Conservation (phyloP, 805 yeast genomes). For the Starmera amethionina region DNA sequence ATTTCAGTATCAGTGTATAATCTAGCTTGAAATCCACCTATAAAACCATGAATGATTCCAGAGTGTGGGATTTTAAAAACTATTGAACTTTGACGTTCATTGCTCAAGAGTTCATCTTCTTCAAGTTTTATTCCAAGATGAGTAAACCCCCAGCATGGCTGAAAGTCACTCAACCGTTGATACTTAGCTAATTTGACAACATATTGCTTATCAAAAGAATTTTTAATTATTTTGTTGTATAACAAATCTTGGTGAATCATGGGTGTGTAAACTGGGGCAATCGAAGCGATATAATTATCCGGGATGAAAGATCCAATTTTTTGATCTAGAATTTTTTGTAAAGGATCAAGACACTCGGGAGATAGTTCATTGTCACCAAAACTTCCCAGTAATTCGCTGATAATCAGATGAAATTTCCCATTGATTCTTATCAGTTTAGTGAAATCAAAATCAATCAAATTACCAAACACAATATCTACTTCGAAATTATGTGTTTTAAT, state of each 20-base stretch:
- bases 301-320: conserved; percentile 52
- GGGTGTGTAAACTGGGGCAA: conserved; percentile 64
- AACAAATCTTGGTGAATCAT: conserved; percentile 29
- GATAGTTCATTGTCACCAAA: conserved; percentile 88
- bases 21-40: conserved; percentile 66
- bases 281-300: conserved; percentile 41
- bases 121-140: too few species aligned
- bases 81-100: too few species aligned
- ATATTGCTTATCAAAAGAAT: conserved; percentile 25
- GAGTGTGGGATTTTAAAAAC: conserved; percentile 35
- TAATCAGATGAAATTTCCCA: conserved; percentile 40
- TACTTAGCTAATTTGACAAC: conserved; percentile 20
- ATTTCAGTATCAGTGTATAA: conserved; percentile 51
- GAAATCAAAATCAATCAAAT: too few species aligned
- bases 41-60: conserved; percentile 59
- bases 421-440: conserved; percentile 4
- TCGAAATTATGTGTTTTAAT: too few species aligned
- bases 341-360: conserved; percentile 63
- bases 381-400: conserved; percentile 82
- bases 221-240: conserved; percentile 13
- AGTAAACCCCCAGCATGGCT: too few species aligned
- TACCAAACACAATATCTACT: too few species aligned
- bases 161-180: too few species aligned
- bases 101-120: too few species aligned
- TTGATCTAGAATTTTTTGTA: conserved; percentile 29